phyloP scores from a whole-genome alignment of 768 basidiomycete genomes.

The Saitozyma sp. region DNA sequence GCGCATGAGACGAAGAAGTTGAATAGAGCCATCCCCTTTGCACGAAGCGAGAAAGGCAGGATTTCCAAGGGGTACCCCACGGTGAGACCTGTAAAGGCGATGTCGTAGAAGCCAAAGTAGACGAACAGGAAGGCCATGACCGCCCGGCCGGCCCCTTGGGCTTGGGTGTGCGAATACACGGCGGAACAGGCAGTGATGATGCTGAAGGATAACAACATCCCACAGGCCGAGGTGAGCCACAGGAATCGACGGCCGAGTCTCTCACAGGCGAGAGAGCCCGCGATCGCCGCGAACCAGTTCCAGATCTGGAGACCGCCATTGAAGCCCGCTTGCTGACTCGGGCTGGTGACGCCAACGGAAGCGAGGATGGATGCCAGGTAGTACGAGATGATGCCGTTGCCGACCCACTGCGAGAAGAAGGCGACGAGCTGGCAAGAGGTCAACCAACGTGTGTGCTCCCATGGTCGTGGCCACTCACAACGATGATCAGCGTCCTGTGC shows the following conservation, averaged over 20 bases:
- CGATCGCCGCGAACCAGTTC: conserved; percentile 18
- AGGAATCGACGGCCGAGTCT: conserved; percentile 15
- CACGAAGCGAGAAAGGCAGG: conserved; percentile 73
- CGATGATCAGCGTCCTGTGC: conserved; percentile 44
- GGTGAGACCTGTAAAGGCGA: conserved; percentile 80
- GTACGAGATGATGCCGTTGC: conserved; percentile 16
- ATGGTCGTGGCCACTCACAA: conserved; percentile 64
- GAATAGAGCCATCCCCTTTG: conserved; percentile 69
- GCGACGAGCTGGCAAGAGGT: background rate
- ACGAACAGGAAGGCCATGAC: conserved; percentile 6
- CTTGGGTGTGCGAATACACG: conserved; percentile 12
- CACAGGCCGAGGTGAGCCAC: conserved; percentile 16
- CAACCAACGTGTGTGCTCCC: conserved; percentile 1
- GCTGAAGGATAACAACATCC: conserved; percentile 19
- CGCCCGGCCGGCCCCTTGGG: background rate
- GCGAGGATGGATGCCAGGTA: conserved; percentile 60
- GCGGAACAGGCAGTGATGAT: conserved; percentile 22
- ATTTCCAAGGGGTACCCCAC: conserved; percentile 78
- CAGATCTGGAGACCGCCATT: conserved; percentile 63
- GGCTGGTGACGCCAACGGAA: conserved; percentile 64
- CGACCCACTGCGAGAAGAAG: conserved; percentile 56
- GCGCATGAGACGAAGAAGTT: conserved; percentile 57
- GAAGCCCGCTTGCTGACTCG: conserved; percentile 58
- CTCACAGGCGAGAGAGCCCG: conserved; percentile 12
- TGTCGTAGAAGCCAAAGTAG: conserved; percentile 65